These are phyloP conservation scores for Aspergillus unguis DNA, from an alignment of 2,329 filamentous ascomycete species.

Conservation along the genomic window DNA sequence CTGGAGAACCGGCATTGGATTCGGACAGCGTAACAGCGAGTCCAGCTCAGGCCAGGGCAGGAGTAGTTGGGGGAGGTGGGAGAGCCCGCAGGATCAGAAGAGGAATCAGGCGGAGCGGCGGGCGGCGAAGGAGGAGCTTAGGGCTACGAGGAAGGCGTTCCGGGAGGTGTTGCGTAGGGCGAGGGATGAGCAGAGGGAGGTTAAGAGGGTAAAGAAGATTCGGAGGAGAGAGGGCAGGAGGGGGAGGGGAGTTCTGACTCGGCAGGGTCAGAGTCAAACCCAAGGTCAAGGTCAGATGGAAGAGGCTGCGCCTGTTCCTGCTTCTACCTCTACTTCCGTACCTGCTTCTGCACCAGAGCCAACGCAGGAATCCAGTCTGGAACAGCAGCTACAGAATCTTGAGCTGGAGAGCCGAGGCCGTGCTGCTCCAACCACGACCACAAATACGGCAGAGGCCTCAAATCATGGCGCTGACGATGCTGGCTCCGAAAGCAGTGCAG, in stretches of 20 bases:
- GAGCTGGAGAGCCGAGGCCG: slow-evolving; percentile 17
- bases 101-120: slow-evolving; percentile 28
- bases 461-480: slow-evolving; percentile 11
- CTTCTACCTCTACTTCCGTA: neutral
- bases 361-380: slow-evolving; percentile 13
- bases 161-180: slow-evolving; percentile 34
- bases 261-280: neutral
- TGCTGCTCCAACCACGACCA: slow-evolving; percentile 10
- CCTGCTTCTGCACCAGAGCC: neutral
- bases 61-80: slow-evolving; percentile 36
- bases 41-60: slow-evolving; percentile 9
- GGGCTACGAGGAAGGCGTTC: slow-evolving; percentile 38
- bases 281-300: neutral
- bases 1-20: slow-evolving; percentile 11
- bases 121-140: slow-evolving; percentile 37
- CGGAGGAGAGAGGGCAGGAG: slow-evolving; percentile 23
- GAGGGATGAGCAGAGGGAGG: slow-evolving; percentile 34
- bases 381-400: slow-evolving; percentile 22
- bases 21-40: slow-evolving; percentile 1
- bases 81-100: slow-evolving; percentile 33
- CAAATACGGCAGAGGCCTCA: slow-evolving; percentile 10
- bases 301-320: neutral
- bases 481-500: slow-evolving; percentile 18
- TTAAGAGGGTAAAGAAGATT: slow-evolving; percentile 23
- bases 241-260: neutral